A percentile compares a stretch with the other conserved stretches of the same genome.
Evolutionary conservation across 179 eudicot genomes (phyloP).

Genomic region (Silene vulgaris): DNA sequence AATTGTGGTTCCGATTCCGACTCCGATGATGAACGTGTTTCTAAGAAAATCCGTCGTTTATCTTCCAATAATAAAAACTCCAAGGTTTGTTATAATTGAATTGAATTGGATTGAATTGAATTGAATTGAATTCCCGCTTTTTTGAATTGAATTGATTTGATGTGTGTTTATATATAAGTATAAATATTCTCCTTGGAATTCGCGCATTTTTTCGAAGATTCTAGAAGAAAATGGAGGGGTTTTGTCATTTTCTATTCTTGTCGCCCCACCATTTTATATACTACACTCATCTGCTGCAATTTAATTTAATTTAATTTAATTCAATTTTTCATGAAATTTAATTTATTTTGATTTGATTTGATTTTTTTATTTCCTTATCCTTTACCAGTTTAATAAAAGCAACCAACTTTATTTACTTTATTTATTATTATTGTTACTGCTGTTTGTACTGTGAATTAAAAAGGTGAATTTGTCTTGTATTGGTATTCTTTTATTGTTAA

Average conservation of each 20-base stretch:
- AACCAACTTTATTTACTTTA: slow-evolving; percentile 11
- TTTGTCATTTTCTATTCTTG: slow-evolving; percentile 27
- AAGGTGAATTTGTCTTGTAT: slow-evolving; percentile 49
- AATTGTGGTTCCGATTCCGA: neutral
- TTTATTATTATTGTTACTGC: slow-evolving; percentile 12
- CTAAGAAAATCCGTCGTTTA: slow-evolving; percentile 10
- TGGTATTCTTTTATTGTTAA: slow-evolving; percentile 13
- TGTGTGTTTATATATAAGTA: slow-evolving; percentile 2
- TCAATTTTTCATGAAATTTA: neutral
- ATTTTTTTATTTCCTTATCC: slow-evolving; percentile 14
- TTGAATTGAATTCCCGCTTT: neutral
- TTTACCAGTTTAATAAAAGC: slow-evolving; percentile 22
- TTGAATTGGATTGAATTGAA: neutral
- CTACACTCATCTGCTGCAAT: neutral
- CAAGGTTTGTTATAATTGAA: neutral
- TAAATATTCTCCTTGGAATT: slow-evolving; percentile 33
- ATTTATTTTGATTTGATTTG: slow-evolving; percentile 1
- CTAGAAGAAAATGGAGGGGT: slow-evolving; percentile 17
- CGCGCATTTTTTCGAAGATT: slow-evolving; percentile 40
- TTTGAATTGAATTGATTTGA: slow-evolving; percentile 12
- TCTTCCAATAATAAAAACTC: neutral
- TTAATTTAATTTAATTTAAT: slow-evolving; percentile 2
- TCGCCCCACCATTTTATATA: slow-evolving; percentile 25
- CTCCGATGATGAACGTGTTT: slow-evolving; percentile 18
- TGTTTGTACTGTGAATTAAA: slow-evolving; percentile 21